These are phyloP conservation scores for Phlebiopsis flavidoalba DNA, from an alignment of 768 basidiomycete species.

Conservation along the genomic window DNA sequence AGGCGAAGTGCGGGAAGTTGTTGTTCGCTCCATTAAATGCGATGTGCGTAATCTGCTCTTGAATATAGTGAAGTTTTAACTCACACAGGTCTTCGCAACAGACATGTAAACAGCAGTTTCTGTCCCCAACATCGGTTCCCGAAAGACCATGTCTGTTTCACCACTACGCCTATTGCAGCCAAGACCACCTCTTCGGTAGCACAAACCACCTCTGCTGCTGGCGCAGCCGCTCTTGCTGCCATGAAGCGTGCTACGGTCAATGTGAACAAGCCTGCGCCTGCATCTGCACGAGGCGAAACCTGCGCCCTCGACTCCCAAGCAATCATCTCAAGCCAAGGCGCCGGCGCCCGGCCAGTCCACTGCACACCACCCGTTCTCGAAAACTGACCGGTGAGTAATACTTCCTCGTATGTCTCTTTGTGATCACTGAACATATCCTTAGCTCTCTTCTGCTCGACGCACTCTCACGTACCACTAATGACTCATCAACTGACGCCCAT, in stretches of 20 bases:
- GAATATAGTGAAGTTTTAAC: too few relatives aligned
- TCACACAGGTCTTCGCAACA: slow-evolving; percentile 20
- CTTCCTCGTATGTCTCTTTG: slow-evolving; percentile 19
- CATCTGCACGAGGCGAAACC: slow-evolving; percentile 14
- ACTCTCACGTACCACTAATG: slow-evolving; percentile 16
- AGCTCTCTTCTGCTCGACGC: slow-evolving; percentile 34
- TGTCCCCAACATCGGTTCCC: slow-evolving; percentile 81
- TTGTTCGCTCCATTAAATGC: slow-evolving; percentile 69
- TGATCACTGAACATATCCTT: slow-evolving; percentile 55
- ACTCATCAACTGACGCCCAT: slow-evolving; percentile 16
- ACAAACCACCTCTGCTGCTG: slow-evolving; percentile 10
- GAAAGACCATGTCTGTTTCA: slow-evolving; percentile 56
- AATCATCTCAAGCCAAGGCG: slow-evolving; percentile 7
- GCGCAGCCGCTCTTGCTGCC: slow-evolving; percentile 32
- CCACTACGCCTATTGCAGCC: slow-evolving; percentile 12
- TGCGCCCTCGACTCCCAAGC: slow-evolving; percentile 13
- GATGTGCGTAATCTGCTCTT: slow-evolving; percentile 42
- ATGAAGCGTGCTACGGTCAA: slow-evolving; percentile 33
- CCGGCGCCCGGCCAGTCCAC: slow-evolving; percentile 7
- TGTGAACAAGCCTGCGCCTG: slow-evolving; percentile 24
- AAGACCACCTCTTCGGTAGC: slow-evolving; percentile 13
- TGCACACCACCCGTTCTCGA: slow-evolving; percentile 33
- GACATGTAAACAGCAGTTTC: slow-evolving; percentile 68
- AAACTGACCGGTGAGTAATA: slow-evolving; percentile 59
- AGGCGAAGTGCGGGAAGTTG: slow-evolving; percentile 63